Percentiles rank a stretch among this genome's conserved stretches.
Evolutionary conservation across 495 filamentous ascomycete genomes (phyloP).

Genomic region (Penicillium paradoxum): DNA sequence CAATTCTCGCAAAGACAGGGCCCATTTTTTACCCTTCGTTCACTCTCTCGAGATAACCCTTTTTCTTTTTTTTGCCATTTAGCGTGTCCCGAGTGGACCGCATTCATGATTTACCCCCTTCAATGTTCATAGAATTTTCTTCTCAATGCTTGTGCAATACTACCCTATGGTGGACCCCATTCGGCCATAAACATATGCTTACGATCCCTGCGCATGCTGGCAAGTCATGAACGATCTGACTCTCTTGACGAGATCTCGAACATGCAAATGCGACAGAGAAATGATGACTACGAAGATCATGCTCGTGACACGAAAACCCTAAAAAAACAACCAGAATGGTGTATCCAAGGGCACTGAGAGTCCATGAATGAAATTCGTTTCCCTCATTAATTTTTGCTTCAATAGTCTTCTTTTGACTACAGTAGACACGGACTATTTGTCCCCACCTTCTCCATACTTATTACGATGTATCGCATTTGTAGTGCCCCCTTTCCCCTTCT

Average conservation of each 20-base stretch:
- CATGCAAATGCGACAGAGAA: slow-evolving; percentile 1
- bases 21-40: neutral
- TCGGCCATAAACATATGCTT: slow-evolving; percentile 3
- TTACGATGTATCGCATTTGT: neutral
- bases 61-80: neutral
- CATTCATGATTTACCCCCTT: slow-evolving; percentile 3
- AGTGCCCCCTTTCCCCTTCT: neutral
- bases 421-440: neutral
- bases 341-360: neutral
- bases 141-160: slow-evolving; percentile 8
- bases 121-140: slow-evolving; percentile 13
- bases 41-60: slow-evolving; percentile 1
- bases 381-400: neutral
- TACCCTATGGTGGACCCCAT: slow-evolving; percentile 6
- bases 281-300: slow-evolving; percentile 5
- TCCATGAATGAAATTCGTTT: neutral
- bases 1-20: neutral
- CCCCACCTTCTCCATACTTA: neutral
- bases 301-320: neutral
- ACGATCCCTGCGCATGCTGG: slow-evolving; percentile 2
- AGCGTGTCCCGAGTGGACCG: slow-evolving; percentile 2
- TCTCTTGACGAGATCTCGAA: slow-evolving; percentile 8
- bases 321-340: neutral
- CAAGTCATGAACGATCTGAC: neutral
- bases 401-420: neutral